A percentile compares a stretch with the other conserved stretches of the same genome.
phyloP scores from a whole-genome alignment of 352 stramenopile genomes.

The Globisporangium spiculum region DNA sequence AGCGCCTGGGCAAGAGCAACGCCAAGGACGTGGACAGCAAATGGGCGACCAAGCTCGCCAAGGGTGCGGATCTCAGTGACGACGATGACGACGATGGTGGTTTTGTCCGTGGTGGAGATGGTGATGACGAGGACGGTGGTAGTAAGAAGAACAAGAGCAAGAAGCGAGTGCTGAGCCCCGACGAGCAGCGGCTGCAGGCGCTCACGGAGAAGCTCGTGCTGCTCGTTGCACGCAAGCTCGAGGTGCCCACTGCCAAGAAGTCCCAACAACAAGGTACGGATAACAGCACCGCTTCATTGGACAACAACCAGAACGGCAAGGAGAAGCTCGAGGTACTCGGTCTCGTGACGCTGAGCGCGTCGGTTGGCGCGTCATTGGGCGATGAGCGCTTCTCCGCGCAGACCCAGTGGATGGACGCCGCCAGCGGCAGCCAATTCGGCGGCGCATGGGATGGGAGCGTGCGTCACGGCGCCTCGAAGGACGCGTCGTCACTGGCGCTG shows the following conservation, averaged over 20 bases:
- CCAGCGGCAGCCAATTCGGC: conserved; percentile 36
- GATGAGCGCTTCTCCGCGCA: conserved; percentile 69
- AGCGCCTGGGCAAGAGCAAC: conserved; percentile 32
- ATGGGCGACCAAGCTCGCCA: conserved; percentile 56
- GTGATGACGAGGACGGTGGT: conserved; percentile 41
- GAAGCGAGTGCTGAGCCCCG: conserved; percentile 37
- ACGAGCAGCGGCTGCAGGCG: conserved; percentile 70
- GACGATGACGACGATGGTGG: conserved; percentile 29
- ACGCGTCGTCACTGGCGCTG: conserved; percentile 57
- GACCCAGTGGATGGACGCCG: conserved; percentile 83
- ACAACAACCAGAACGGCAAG: conserved; percentile 34
- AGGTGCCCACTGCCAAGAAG: conserved; percentile 13
- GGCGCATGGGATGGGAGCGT: conserved; percentile 65
- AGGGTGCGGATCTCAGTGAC: conserved; percentile 45
- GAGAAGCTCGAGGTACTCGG: conserved; percentile 70
- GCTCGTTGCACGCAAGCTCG: conserved; percentile 37
- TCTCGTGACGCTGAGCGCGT: conserved; percentile 55
- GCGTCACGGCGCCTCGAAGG: conserved; percentile 75
- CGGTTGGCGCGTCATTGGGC: conserved; percentile 42
- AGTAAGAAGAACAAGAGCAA: conserved; percentile 36
- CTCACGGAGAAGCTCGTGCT: conserved; percentile 72
- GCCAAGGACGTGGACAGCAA: conserved; percentile 42
- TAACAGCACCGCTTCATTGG: not conserved
- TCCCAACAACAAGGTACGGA: not conserved
- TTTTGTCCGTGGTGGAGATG: conserved; percentile 29